phyloP scores from a whole-genome alignment of 192 early-diverging fungal genomes.

The Podila minutissima region DNA sequence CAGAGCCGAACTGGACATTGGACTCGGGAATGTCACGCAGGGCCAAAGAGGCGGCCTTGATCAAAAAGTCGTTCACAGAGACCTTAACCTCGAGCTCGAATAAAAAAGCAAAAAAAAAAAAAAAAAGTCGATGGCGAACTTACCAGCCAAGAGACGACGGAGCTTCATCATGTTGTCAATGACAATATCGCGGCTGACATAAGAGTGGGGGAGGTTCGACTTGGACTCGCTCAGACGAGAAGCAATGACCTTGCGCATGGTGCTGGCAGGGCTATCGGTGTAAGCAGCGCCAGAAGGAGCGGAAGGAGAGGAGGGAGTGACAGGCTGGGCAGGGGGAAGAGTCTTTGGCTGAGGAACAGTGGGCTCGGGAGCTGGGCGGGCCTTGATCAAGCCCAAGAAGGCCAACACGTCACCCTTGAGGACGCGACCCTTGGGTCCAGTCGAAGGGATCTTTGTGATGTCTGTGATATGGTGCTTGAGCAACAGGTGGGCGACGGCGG shows the following conservation, averaged over 20 bases:
- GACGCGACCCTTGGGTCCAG: constrained; percentile 74
- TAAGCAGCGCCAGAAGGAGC: constrained; percentile 44
- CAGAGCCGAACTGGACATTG: constrained; percentile 61
- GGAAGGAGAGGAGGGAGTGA: background rate
- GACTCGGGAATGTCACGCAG: constrained; percentile 86
- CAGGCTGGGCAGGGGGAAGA: constrained; percentile 29
- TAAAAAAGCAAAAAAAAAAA: constrained; percentile 5
- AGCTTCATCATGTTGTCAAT: constrained; percentile 61
- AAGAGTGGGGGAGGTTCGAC: constrained; percentile 70
- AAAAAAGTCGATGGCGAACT: background rate
- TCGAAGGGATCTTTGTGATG: constrained; percentile 56
- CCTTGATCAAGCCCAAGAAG: constrained; percentile 67
- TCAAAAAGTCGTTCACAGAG: constrained; percentile 95
- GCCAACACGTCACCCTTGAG: constrained; percentile 81
- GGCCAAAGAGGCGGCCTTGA: constrained; percentile 89
- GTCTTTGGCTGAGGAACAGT: constrained; percentile 55
- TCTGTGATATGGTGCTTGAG: constrained; percentile 63
- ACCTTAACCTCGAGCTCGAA: constrained; percentile 60
- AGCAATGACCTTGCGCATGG: constrained; percentile 74
- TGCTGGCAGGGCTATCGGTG: constrained; percentile 63
- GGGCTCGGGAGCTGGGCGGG: constrained; percentile 58
- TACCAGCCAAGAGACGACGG: constrained; percentile 56
- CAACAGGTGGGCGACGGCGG: constrained; percentile 59
- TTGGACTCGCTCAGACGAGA: constrained; percentile 66
- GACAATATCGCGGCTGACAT: constrained; percentile 59